These are phyloP conservation scores for Davidsoniella virescens DNA, from an alignment of 2,329 filamentous ascomycete genomes.

Conservation along the genomic window DNA sequence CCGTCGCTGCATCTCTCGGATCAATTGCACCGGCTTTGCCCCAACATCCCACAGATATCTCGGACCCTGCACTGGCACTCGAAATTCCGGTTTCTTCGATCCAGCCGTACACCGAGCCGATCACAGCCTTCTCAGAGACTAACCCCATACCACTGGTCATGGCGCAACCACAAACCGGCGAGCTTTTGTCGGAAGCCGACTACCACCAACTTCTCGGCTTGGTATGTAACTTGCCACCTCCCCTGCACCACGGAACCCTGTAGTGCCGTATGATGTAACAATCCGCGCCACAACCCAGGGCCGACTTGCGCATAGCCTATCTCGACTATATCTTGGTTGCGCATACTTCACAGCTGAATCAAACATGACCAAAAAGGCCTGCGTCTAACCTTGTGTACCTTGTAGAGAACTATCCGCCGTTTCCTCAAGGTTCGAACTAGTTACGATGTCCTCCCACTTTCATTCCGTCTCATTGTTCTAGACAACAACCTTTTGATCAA, in stretches of 20 bases:
- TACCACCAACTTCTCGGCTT: constrained; percentile 64
- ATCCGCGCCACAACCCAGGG: neutral
- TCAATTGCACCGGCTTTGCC: constrained; percentile 5
- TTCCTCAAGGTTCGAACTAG: constrained; percentile 93
- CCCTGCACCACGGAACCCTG: neutral
- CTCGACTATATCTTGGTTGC: neutral
- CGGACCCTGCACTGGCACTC: neutral
- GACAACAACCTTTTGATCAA: constrained; percentile 91
- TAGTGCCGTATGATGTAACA: neutral
- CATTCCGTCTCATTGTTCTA: constrained; percentile 87
- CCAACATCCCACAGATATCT: neutral
- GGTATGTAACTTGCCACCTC: constrained; percentile 33
- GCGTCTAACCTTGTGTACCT: neutral
- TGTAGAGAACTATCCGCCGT: constrained; percentile 74
- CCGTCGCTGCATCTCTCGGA: constrained; percentile 14
- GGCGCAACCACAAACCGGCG: constrained; percentile 4
- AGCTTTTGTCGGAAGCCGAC: constrained; percentile 40
- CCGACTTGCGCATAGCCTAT: neutral
- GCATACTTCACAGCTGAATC: neutral
- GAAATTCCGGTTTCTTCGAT: constrained; percentile 15
- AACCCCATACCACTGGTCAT: constrained; percentile 21
- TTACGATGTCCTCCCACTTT: constrained; percentile 93
- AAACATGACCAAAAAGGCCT: neutral
- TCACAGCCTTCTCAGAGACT: constrained; percentile 21
- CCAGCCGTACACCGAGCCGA: constrained; percentile 22